A percentile compares a stretch with the other conserved stretches of the same genome.
phyloP scores from a whole-genome alignment of 2,329 filamentous ascomycete species.

The Fusarium torreyae region DNA sequence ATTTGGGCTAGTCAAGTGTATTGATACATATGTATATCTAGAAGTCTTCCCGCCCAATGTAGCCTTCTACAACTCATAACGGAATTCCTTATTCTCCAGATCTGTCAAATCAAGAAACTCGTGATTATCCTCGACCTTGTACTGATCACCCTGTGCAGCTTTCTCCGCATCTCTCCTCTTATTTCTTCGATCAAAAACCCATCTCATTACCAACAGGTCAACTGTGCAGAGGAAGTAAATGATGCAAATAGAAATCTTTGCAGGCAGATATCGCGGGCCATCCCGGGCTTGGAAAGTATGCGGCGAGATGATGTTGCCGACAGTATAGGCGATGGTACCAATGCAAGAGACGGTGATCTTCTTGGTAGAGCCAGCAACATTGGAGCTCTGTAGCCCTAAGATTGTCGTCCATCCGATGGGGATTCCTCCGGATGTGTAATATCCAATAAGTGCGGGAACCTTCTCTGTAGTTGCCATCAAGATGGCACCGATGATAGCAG shows the following conservation, averaged over 20 bases:
- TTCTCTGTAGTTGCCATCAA: conserved; percentile 45
- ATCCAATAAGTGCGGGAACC: conserved; percentile 39
- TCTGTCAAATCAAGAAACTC: conserved; percentile 43
- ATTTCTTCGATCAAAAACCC: conserved; percentile 34
- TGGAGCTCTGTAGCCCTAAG: conserved; percentile 41
- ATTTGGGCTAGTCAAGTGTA: no score
- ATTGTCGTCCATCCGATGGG: conserved; percentile 45
- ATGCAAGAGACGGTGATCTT: conserved; percentile 45
- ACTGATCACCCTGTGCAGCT: conserved; percentile 1
- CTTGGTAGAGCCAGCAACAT: conserved; percentile 43
- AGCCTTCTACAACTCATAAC: not conserved
- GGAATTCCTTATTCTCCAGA: conserved; percentile 17
- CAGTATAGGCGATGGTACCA: conserved; percentile 40
- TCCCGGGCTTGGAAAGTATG: conserved; percentile 43
- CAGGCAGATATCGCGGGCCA: conserved; percentile 34
- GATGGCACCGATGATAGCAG: conserved; percentile 39
- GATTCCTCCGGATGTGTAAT: conserved; percentile 41
- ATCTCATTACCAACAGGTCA: conserved; percentile 39
- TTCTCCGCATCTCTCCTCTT: conserved; percentile 30
- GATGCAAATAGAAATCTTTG: conserved; percentile 42
- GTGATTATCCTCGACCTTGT: conserved; percentile 30
- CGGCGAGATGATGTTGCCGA: conserved; percentile 44
- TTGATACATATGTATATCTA: no score
- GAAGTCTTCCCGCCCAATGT: no score
- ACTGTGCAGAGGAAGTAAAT: conserved; percentile 43